Conservation (phyloP, 139 green algal species). For the Ettlia oleoabundans region DNA sequence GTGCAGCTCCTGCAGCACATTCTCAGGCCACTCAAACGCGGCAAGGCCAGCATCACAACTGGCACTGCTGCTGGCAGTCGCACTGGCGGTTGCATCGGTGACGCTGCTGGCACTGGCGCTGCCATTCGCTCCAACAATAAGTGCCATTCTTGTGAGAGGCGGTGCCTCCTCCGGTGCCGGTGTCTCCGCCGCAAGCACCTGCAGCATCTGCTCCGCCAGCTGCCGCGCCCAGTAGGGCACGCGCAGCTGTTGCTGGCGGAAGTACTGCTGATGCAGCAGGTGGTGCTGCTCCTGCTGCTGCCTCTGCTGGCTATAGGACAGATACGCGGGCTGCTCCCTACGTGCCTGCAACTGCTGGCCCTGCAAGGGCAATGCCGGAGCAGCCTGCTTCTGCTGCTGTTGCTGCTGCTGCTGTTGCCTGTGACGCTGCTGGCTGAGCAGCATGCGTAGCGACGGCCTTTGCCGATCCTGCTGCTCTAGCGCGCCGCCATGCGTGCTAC, state of each 20-base stretch:
- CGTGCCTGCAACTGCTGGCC: background rate
- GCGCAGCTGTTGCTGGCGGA: constrained; percentile 5
- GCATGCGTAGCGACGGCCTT: background rate
- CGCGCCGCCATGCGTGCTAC: background rate
- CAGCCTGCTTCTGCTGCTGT: background rate
- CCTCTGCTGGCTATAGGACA: constrained; percentile 6
- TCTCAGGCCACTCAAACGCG: background rate
- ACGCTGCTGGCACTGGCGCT: background rate
- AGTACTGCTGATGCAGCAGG: background rate
- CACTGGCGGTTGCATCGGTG: background rate
- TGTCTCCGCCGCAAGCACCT: background rate
- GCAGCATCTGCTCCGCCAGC: constrained; percentile 2
- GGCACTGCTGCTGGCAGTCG: too few species aligned
- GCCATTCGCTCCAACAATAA: too few species aligned
- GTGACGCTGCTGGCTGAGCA: background rate
- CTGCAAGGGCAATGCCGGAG: background rate
- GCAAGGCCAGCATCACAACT: too few species aligned
- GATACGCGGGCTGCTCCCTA: background rate
- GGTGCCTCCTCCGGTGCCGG: background rate
- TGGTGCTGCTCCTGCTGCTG: constrained; percentile 23
- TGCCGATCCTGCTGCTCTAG: background rate
- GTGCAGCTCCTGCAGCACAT: background rate
- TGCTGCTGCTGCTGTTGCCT: background rate
- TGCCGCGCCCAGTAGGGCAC: constrained; percentile 22
- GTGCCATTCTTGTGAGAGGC: too few species aligned